Conservation (phyloP, 1,284 basidiomycete species). For the Ceratobasidium theobromae region DNA sequence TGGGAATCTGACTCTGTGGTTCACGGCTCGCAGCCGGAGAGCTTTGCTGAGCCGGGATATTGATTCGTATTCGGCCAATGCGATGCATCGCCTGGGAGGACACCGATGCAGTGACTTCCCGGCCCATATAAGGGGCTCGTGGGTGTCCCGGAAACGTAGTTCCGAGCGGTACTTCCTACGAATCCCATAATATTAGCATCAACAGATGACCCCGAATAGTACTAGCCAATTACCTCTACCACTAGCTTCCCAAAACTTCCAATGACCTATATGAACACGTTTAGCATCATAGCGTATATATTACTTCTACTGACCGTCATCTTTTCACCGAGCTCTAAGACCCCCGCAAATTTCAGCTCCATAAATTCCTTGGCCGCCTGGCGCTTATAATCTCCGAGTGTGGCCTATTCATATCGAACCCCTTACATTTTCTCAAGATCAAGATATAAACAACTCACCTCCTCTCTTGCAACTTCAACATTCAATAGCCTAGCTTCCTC, state of each 20-base stretch:
- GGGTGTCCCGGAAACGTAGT: conserved; percentile 78
- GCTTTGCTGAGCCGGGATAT: conserved; percentile 27
- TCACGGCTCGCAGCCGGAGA: neutral
- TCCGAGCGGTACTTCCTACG: conserved; percentile 77
- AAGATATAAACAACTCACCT: conserved; percentile 53
- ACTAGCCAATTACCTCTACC: conserved; percentile 62
- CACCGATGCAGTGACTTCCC: conserved; percentile 58
- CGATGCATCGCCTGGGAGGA: conserved; percentile 64
- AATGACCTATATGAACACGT: conserved; percentile 72
- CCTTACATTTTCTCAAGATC: too few species aligned
- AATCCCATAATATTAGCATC: conserved; percentile 1
- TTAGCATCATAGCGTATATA: too few species aligned
- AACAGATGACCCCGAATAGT: neutral
- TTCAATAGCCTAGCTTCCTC: conserved; percentile 81
- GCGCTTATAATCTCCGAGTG: conserved; percentile 82
- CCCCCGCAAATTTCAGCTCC: conserved; percentile 84
- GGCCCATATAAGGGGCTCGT: conserved; percentile 65
- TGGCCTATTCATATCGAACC: neutral
- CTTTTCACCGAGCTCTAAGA: conserved; percentile 85
- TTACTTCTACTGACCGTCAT: conserved; percentile 54
- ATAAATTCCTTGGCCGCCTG: conserved; percentile 68
- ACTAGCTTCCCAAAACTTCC: conserved; percentile 81
- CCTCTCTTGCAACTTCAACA: conserved; percentile 80
- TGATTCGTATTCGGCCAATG: conserved; percentile 58
- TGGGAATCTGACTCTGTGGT: too few species aligned